Evolutionary conservation across 495 filamentous ascomycete genomes (phyloP), one percentile per base, ranked within the genome.

Genomic region (Penicillium antarcticum): DNA sequence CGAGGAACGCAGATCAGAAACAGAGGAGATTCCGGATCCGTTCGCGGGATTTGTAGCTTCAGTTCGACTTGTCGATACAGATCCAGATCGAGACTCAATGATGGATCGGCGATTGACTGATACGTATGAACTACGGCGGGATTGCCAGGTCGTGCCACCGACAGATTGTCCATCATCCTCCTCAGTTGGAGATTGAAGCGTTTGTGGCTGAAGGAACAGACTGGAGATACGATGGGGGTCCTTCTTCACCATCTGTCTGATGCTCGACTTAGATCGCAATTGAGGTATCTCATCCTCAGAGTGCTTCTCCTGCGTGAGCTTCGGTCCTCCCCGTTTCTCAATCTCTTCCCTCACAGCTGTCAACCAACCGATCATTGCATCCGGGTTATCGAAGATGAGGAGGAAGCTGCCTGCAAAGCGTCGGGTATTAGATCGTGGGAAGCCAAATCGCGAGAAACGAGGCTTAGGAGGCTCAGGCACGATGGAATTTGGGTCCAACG

Each of bases 291-390:
- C 51, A 18, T 70, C 70, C 0, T 68, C 67, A 0, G 59, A 63
- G 11, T 66, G 62, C 12, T 61, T 67, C 57, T 87, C 83, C 6
- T 81, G 81, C 8, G 82, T 70, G 52, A 74, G 80, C 60, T 84
- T 86, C 58, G 79, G 86, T 5, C 87, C 86, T 12, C 87, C 87
- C 6, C 87, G 71, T 6, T 72, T 73, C 63, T 89, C 84, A 33
- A 91, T 89, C 58, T 85, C 82, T 26, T 78, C 77, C 46, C 87
- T 74, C 21, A 91, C 69, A 0, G 78, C 77, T 3, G 80, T 70
- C 21, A 80, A 61, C 94, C 94, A 98, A 21, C 74, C 70, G 51
- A 92, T 89, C 89, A 97, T 91, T 6, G 89, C 85, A 48, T 90
- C 87, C 17, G 91, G 84, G 53, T 77, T 85, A 43, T 88, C 81